Percentiles rank a stretch among this genome's conserved stretches.
These are phyloP conservation scores for Haematococcus sp. DNA, from an alignment of 139 green algal genomes.

Conservation along the genomic window DNA sequence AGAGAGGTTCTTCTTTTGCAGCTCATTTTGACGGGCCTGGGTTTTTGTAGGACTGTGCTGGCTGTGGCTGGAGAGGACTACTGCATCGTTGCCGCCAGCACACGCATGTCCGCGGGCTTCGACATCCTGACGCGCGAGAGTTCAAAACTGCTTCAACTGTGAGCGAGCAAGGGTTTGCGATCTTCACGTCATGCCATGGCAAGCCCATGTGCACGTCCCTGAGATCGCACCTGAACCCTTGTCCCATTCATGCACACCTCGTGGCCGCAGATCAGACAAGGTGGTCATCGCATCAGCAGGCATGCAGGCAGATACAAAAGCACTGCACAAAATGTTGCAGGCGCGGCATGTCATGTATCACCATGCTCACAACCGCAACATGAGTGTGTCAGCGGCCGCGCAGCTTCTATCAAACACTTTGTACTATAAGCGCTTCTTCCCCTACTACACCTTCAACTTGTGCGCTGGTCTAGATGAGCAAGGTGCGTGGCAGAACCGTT, in stretches of 20 bases:
- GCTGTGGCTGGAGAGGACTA: conserved; percentile 95
- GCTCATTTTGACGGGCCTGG: too few species aligned
- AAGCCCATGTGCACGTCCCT: too few species aligned
- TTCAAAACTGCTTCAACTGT: conserved; percentile 85
- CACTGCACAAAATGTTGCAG: conserved; percentile 91
- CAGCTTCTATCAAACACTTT: conserved; percentile 98
- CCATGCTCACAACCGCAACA: conserved; percentile 78
- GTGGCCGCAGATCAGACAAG: conserved; percentile 46
- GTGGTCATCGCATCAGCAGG: conserved; percentile 87
- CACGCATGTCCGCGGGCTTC: conserved; percentile 93
- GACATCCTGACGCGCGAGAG: conserved; percentile 88
- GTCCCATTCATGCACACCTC: background rate
- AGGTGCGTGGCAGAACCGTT: conserved; percentile 52
- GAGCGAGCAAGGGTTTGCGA: conserved; percentile 27
- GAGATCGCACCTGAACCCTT: background rate
- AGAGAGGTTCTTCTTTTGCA: too few species aligned
- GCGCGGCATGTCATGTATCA: conserved; percentile 78
- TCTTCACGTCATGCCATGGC: background rate
- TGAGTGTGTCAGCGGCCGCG: conserved; percentile 83
- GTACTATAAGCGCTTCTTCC: conserved; percentile 98
- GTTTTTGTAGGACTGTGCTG: conserved; percentile 72
- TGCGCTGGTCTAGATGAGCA: conserved; percentile 89
- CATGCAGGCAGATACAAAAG: conserved; percentile 86
- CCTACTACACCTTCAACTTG: conserved; percentile 99
- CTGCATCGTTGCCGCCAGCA: conserved; percentile 92